Conservation (phyloP, 2,329 filamentous ascomycete species). For the Aspergillus texensis region DNA sequence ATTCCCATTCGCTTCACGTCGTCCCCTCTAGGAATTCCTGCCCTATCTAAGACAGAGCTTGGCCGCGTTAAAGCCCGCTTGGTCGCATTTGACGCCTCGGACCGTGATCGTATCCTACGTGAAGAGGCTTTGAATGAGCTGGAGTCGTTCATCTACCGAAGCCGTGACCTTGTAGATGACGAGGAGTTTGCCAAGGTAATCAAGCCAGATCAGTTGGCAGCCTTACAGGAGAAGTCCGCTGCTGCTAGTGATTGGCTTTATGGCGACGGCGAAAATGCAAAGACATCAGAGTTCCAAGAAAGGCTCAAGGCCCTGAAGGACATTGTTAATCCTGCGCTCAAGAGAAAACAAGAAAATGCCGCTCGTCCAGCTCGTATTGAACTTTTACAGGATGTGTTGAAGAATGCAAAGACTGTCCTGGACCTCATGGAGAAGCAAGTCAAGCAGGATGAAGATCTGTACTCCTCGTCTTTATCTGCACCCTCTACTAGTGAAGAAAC, state of each 20-base stretch:
- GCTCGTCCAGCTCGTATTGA: conserved; percentile 72
- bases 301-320: conserved; percentile 77
- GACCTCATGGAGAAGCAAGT: conserved; percentile 72
- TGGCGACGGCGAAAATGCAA: conserved; percentile 76
- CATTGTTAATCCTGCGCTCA: conserved; percentile 76
- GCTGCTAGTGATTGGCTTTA: conserved; percentile 88
- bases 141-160: conserved; percentile 90
- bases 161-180: conserved; percentile 78
- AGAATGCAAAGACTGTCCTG: conserved; percentile 71
- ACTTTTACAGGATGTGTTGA: conserved; percentile 69
- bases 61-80: conserved; percentile 70
- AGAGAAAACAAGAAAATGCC: conserved; percentile 70
- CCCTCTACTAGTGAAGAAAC: conserved; percentile 38
- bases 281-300: conserved; percentile 71
- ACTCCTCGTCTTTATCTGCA: conserved; percentile 56
- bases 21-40: conserved; percentile 48
- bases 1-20: conserved; percentile 56
- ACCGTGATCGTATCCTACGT: conserved; percentile 72
- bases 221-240: conserved; percentile 69
- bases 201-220: conserved; percentile 66
- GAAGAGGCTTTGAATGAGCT: conserved; percentile 90
- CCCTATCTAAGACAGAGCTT: conserved; percentile 38
- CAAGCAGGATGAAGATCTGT: conserved; percentile 67
- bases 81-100: conserved; percentile 81
- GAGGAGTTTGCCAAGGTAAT: conserved; percentile 73